phyloP scores from a whole-genome alignment of 2,329 filamentous ascomycete genomes.

The Sporothrix schenckii region DNA sequence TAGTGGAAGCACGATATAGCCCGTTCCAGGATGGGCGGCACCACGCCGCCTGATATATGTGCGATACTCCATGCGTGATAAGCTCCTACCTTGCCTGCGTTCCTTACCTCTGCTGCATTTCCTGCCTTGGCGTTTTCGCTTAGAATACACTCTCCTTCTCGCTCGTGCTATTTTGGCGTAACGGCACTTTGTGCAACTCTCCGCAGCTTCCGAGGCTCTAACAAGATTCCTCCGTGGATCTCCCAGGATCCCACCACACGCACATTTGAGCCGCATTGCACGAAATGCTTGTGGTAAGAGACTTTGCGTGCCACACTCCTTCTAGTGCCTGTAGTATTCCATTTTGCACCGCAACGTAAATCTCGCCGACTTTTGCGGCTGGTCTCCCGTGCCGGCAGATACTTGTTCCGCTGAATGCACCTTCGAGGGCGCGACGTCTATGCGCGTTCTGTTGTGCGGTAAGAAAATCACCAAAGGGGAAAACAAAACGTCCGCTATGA shows the following conservation, averaged over 20 bases:
- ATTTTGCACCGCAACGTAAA: neutral
- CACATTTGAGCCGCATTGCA: neutral
- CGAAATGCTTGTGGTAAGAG: neutral
- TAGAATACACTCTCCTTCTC: too few relatives aligned
- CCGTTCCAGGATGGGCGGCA: conserved; percentile 6
- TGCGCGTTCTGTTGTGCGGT: neutral
- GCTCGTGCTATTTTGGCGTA: neutral
- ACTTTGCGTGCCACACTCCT: neutral
- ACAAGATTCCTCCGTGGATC: neutral
- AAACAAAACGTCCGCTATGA: conserved; percentile 1
- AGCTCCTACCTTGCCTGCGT: neutral
- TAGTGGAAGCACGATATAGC: conserved; percentile 13
- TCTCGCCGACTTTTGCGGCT: conserved; percentile 13
- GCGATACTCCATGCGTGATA: neutral
- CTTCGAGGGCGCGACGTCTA: neutral
- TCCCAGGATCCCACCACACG: neutral
- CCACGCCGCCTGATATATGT: conserved; percentile 11
- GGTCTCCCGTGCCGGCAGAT: conserved; percentile 21
- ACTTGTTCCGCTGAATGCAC: conserved; percentile 8
- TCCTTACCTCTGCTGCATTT: too few relatives aligned
- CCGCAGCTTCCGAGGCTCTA: conserved; percentile 17
- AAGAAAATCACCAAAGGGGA: neutral
- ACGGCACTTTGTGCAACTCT: neutral
- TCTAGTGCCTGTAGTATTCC: neutral
- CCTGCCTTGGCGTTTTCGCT: too few relatives aligned